Evolutionary conservation across 2,329 filamentous ascomycete genomes (phyloP).

Genomic region (Malbranchea zuffiana): DNA sequence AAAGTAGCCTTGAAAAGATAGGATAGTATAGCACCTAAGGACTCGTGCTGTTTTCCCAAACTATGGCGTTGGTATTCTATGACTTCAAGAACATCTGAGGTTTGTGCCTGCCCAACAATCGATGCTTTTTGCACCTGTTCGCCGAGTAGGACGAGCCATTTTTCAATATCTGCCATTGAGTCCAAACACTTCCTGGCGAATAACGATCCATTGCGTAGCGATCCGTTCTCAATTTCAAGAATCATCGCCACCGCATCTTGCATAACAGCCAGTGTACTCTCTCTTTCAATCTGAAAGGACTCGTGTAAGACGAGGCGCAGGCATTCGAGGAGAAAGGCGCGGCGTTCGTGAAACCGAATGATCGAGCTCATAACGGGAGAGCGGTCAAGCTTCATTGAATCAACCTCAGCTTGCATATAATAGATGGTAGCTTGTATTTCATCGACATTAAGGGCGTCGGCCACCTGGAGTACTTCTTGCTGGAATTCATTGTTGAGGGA

Average conservation of each 20-base stretch:
- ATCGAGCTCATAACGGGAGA: slow-evolving; percentile 67
- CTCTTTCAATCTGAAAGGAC: slow-evolving; percentile 51
- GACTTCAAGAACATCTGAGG: slow-evolving; percentile 60
- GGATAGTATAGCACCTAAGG: slow-evolving; percentile 67
- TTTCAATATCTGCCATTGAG: slow-evolving; percentile 64
- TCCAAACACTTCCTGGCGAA: slow-evolving; percentile 65
- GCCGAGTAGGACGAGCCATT: slow-evolving; percentile 61
- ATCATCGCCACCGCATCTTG: slow-evolving; percentile 48
- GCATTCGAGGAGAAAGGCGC: slow-evolving; percentile 72
- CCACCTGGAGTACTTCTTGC: slow-evolving; percentile 66
- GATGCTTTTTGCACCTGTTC: slow-evolving; percentile 67
- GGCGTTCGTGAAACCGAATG: slow-evolving; percentile 77
- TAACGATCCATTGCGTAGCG: slow-evolving; percentile 43
- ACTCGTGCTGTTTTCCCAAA: slow-evolving; percentile 80
- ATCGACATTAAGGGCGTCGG: slow-evolving; percentile 81
- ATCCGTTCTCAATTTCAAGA: slow-evolving; percentile 44
- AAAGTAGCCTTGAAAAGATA: slow-evolving; percentile 67
- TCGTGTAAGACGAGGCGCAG: slow-evolving; percentile 68
- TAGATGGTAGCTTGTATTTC: slow-evolving; percentile 73
- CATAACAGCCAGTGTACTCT: slow-evolving; percentile 44
- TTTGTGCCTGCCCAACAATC: slow-evolving; percentile 56
- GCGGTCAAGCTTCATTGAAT: slow-evolving; percentile 58
- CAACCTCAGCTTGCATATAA: slow-evolving; percentile 61
- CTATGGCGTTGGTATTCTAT: slow-evolving; percentile 71
- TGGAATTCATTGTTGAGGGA: slow-evolving; percentile 78